Evolutionary conservation across 2,329 filamentous ascomycete genomes (phyloP), one percentile per base, ranked within the genome.

Genomic region (Pseudogymnoascus sp.): DNA sequence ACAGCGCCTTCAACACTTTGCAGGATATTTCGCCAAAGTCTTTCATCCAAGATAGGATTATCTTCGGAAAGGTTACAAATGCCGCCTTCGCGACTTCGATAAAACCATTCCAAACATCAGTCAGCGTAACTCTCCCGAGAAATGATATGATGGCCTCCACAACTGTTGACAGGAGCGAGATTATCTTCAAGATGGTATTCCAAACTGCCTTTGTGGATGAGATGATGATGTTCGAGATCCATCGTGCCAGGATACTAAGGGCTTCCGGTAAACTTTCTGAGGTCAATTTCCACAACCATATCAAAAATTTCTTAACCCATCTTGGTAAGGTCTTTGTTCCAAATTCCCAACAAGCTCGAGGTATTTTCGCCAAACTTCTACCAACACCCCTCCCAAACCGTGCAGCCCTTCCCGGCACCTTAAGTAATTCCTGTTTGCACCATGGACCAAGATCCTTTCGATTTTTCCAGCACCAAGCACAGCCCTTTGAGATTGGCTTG

Each of bases 91-190:
- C n/a, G 0, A 73, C 66, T 8, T 66, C 63, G 37, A 64, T 62
- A 28, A 76, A 62, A 18, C 73, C 74, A 57, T 74, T 65, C 67
- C 69, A 70, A 2, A 78, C 66, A 59, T 78, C 74, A n/a, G 62
- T 63, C n/a, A 74, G 62, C 3, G 73, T 76, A 59, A 76, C 70
- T 0, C 48, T 35, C 10, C 64, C 62, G 61, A 77, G 72, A 60
- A 72, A 74, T 2, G 65, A 66, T 3, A 73, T 12, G 0, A 73
- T 63, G 0, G 74, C 74, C 38, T 65, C 64, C 0, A 72, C 3
- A 1, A 66, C 62, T 1, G 75, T 77, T 55, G 76, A 74, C 1
- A 76, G 1, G 0, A 73, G 62, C 1, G 73, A 73, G 2, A 71
- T 59, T 1, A 71, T 13, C 33, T 66, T 66, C n/a, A 63, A 41